Evolutionary conservation across 2,329 filamentous ascomycete species (phyloP).

Genomic region (Ophiostoma sp.): DNA sequence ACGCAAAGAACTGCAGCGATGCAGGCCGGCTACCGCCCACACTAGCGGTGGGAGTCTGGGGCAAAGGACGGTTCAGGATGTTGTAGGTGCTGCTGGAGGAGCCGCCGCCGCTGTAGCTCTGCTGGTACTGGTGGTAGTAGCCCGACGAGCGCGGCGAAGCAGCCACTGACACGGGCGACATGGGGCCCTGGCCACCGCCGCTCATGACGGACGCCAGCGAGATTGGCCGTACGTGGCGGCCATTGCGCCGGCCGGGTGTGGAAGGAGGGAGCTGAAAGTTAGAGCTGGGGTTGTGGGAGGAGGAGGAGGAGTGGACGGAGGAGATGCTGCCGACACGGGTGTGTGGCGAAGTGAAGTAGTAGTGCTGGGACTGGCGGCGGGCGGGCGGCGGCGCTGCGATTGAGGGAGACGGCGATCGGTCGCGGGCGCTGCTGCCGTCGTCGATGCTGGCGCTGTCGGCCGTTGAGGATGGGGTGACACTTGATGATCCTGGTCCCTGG

Average conservation of each 20-base stretch:
- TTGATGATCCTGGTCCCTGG: background rate
- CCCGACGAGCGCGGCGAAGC: constrained; percentile 12
- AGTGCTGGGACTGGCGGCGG: constrained; percentile 2
- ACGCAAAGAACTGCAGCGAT: constrained; percentile 17
- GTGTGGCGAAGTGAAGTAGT: constrained; percentile 11
- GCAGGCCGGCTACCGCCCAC: constrained; percentile 16
- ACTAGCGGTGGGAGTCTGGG: constrained; percentile 19
- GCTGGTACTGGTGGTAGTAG: constrained; percentile 15
- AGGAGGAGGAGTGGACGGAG: constrained; percentile 7
- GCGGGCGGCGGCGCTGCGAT: background rate
- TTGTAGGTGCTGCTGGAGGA: background rate
- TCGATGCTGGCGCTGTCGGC: background rate
- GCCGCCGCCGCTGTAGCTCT: constrained; percentile 1
- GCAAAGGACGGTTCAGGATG: constrained; percentile 20
- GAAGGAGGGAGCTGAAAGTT: background rate
- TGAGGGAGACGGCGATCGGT: constrained; percentile 6
- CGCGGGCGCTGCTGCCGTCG: background rate
- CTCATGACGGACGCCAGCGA: constrained; percentile 18
- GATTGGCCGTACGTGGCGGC: constrained; percentile 11
- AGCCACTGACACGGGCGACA: constrained; percentile 16
- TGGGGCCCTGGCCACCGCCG: background rate
- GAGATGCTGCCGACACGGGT: constrained; percentile 15
- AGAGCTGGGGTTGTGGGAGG: constrained; percentile 15
- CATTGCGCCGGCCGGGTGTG: constrained; percentile 8
- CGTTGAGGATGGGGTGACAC: background rate